Evolutionary conservation across 345 rosid genomes (phyloP).

Genomic region (Populus nigra): DNA sequence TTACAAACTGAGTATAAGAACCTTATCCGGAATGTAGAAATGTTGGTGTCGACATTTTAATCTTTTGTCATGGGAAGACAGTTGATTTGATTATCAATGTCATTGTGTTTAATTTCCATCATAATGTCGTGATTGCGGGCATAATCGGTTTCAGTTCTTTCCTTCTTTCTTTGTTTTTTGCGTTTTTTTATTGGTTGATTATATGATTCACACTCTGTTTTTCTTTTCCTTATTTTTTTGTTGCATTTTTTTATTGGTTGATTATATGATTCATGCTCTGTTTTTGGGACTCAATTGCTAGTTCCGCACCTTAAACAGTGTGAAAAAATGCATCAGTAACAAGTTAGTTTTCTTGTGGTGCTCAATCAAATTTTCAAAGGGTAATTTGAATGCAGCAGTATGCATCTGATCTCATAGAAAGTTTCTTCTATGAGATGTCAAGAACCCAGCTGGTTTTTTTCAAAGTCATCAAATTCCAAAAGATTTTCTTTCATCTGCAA

Average conservation of each 20-base stretch:
- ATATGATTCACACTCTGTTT: neutral
- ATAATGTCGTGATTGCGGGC: neutral
- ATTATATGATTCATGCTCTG: neutral
- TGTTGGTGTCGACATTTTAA: neutral
- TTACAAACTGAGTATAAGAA: neutral
- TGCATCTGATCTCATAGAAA: neutral
- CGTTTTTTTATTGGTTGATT: neutral
- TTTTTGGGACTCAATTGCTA: neutral
- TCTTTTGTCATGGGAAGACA: neutral
- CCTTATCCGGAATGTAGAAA: neutral
- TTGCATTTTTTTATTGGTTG: neutral
- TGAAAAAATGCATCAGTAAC: neutral
- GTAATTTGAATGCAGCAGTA: constrained; percentile 1
- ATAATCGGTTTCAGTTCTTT: neutral
- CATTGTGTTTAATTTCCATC: neutral
- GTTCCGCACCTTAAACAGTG: neutral
- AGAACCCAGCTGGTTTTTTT: neutral
- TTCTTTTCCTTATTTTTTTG: neutral
- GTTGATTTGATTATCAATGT: neutral
- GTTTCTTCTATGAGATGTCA: neutral
- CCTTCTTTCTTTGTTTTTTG: neutral
- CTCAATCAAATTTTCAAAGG: neutral
- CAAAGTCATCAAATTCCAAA: neutral
- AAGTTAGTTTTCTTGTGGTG: neutral
- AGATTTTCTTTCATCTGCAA: neutral